phyloP scores from a whole-genome alignment of 1,139 yeast genomes.

The Kodamaea fungicola region DNA sequence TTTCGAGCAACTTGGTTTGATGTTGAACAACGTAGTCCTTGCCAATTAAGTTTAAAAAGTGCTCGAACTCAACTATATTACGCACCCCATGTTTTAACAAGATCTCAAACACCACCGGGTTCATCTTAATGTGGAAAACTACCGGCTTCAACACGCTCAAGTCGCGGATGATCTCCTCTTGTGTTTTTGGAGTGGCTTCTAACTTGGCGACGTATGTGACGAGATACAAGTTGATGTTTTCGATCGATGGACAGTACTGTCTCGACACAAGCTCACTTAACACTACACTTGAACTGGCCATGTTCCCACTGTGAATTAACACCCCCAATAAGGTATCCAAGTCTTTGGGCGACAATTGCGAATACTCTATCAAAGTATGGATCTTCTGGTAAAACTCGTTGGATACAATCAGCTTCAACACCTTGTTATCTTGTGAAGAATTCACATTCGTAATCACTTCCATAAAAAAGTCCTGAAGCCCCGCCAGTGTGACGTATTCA shows the following conservation, averaged over 20 bases:
- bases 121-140: constrained; percentile 23
- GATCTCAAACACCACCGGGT: constrained; percentile 17
- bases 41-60: constrained; percentile 23
- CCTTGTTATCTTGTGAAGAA: constrained; percentile 7
- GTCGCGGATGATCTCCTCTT: constrained; percentile 17
- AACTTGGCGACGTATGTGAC: constrained; percentile 7
- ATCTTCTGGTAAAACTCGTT: constrained; percentile 4
- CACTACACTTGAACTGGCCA: constrained; percentile 16
- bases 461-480: constrained; percentile 16
- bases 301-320: constrained; percentile 19
- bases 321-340: constrained; percentile 28
- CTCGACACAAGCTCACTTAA: constrained; percentile 16
- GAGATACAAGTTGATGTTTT: constrained; percentile 21
- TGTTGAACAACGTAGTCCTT: constrained; percentile 3
- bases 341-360: constrained; percentile 11
- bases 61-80: constrained; percentile 28
- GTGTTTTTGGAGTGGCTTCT: constrained; percentile 8
- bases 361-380: background rate
- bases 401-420: constrained; percentile 5
- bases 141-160: constrained; percentile 29
- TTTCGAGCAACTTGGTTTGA: constrained; percentile 12
- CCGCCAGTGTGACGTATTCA: constrained; percentile 17
- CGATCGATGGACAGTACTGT: constrained; percentile 22
- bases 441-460: constrained; percentile 12
- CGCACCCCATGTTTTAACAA: constrained; percentile 22